phyloP scores from a whole-genome alignment of 495 filamentous ascomycete species.

The Aspergillus panamensis region DNA sequence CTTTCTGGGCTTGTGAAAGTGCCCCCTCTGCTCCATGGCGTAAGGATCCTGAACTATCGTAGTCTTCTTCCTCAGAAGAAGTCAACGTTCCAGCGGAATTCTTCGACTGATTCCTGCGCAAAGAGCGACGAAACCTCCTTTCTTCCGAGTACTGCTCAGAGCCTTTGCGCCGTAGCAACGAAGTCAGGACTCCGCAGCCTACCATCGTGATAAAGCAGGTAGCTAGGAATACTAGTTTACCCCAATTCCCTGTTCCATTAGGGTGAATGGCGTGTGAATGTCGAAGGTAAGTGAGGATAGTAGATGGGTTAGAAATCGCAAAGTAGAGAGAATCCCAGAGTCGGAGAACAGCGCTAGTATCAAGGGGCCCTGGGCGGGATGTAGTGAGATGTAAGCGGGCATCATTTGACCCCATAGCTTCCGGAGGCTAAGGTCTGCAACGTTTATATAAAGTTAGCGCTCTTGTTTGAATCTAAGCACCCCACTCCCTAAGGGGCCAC shows the following conservation, averaged over 20 bases:
- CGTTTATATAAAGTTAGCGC: slow-evolving; percentile 20
- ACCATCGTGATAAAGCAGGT: slow-evolving; percentile 40
- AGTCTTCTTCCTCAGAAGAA: slow-evolving; percentile 45
- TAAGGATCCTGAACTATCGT: slow-evolving; percentile 40
- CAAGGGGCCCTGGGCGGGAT: slow-evolving; percentile 4
- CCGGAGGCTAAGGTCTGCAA: not conserved
- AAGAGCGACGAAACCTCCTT: slow-evolving; percentile 23
- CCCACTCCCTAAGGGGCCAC: slow-evolving; percentile 11
- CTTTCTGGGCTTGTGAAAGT: slow-evolving; percentile 11
- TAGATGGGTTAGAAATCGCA: slow-evolving; percentile 10
- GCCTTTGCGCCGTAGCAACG: slow-evolving; percentile 30
- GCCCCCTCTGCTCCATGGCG: slow-evolving; percentile 28
- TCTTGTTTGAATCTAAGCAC: slow-evolving; percentile 10
- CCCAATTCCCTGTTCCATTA: slow-evolving; percentile 33
- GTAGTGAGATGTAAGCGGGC: slow-evolving; percentile 5
- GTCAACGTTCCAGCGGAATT: slow-evolving; percentile 34
- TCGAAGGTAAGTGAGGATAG: slow-evolving; percentile 21
- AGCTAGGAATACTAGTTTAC: slow-evolving; percentile 36
- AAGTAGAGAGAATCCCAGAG: slow-evolving; percentile 14
- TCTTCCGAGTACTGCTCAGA: slow-evolving; percentile 14
- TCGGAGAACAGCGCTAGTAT: slow-evolving; percentile 9
- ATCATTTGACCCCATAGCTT: slow-evolving; percentile 18
- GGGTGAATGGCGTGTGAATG: slow-evolving; percentile 23
- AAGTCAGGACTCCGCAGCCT: slow-evolving; percentile 40
- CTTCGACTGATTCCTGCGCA: slow-evolving; percentile 29